phyloP scores from a whole-genome alignment of 2,329 filamentous ascomycete genomes.

The Aspergillus sp. region DNA sequence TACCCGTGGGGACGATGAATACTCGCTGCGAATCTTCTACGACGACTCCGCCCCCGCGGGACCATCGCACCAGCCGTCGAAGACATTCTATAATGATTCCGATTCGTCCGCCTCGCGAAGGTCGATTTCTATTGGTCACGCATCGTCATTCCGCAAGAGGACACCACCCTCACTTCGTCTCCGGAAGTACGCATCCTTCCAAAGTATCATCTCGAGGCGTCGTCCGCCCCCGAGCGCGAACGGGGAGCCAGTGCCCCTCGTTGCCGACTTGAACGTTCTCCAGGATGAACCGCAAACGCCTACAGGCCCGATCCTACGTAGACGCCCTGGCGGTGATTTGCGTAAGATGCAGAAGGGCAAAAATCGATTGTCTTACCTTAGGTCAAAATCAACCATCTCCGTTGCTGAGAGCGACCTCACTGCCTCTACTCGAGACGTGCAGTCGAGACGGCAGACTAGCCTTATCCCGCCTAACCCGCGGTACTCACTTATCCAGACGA shows the following conservation, averaged over 20 bases:
- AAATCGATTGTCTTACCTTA: conserved; percentile 47
- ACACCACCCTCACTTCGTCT: conserved; percentile 29
- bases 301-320: conserved; percentile 53
- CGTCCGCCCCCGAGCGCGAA: conserved; percentile 4
- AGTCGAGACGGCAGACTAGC: conserved; percentile 20
- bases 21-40: conserved; percentile 23
- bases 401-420: conserved; percentile 15
- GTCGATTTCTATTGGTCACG: conserved; percentile 23
- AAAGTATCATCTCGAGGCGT: conserved; percentile 34
- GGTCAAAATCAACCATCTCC: conserved; percentile 29
- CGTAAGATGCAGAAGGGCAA: conserved; percentile 60
- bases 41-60: conserved; percentile 13
- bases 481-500: conserved; percentile 43
- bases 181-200: conserved; percentile 41
- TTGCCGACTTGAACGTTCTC: conserved; percentile 8
- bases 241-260: conserved; percentile 15
- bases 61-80: conserved; percentile 7
- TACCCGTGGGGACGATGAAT: conserved; percentile 17
- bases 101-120: conserved; percentile 14
- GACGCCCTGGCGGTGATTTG: conserved; percentile 69
- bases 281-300: conserved; percentile 18
- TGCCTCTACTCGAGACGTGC: conserved; percentile 6
- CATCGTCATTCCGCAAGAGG: conserved; percentile 17
- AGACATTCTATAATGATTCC: conserved; percentile 10
- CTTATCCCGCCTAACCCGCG: conserved; percentile 27